A percentile compares a stretch with the other conserved stretches of the same genome.
phyloP scores from a whole-genome alignment of 2,329 filamentous ascomycete genomes.

The Remersonia thermophila region DNA sequence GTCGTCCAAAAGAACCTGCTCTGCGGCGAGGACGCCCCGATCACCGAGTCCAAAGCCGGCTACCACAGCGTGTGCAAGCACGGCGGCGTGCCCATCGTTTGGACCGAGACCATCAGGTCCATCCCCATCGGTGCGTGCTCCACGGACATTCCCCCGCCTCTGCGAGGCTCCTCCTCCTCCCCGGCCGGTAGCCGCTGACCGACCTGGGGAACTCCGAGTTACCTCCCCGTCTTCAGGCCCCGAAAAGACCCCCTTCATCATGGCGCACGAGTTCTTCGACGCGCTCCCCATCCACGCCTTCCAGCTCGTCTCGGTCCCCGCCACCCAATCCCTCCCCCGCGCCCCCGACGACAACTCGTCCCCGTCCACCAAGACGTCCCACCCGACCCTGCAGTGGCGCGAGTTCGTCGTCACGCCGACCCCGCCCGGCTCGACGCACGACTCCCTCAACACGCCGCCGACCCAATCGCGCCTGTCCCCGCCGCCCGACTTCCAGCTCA shows the following conservation, averaged over 20 bases:
- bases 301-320: conserved; percentile 49
- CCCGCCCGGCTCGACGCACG: conserved; percentile 40
- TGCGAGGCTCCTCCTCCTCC: too few relatives aligned
- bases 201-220: too few relatives aligned
- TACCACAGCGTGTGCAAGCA: conserved; percentile 67
- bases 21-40: conserved; percentile 55
- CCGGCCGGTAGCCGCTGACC: background rate
- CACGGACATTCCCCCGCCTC: too few relatives aligned
- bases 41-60: conserved; percentile 61
- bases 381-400: conserved; percentile 53
- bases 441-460: conserved; percentile 41
- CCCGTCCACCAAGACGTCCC: conserved; percentile 25
- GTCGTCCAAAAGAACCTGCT: conserved; percentile 68
- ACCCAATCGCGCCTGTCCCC: conserved; percentile 36
- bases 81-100: conserved; percentile 61
- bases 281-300: conserved; percentile 94
- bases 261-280: conserved; percentile 98
- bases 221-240: conserved; percentile 42
- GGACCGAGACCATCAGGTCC: conserved; percentile 82
- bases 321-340: conserved; percentile 24
- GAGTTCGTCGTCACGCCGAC: conserved; percentile 67
- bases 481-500: conserved; percentile 77
- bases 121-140: conserved; percentile 54
- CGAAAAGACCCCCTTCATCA: conserved; percentile 73
- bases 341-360: conserved; percentile 32